These are phyloP conservation scores for Microdochium nivale DNA, from an alignment of 2,329 filamentous ascomycete species.

Conservation along the genomic window DNA sequence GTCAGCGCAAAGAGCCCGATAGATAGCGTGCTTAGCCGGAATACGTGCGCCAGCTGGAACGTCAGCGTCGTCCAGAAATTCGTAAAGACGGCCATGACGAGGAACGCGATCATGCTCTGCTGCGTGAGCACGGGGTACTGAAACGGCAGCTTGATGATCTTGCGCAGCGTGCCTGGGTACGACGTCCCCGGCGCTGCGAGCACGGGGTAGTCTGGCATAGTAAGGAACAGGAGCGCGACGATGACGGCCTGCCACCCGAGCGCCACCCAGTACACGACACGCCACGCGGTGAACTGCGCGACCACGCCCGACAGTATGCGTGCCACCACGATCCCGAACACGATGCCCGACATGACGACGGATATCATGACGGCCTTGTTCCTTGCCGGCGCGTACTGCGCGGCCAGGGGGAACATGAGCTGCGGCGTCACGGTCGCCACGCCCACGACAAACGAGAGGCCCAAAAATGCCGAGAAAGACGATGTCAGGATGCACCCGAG, in stretches of 20 bases:
- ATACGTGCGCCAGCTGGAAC: slow-evolving; percentile 16
- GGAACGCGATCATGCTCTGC: slow-evolving; percentile 57
- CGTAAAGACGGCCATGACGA: slow-evolving; percentile 42
- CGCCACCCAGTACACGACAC: slow-evolving; percentile 70
- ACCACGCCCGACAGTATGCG: slow-evolving; percentile 69
- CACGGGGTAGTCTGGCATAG: slow-evolving; percentile 74
- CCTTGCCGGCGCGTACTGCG: slow-evolving; percentile 64
- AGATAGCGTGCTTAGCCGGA: slow-evolving; percentile 14
- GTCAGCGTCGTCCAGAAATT: slow-evolving; percentile 39
- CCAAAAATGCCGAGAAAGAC: slow-evolving; percentile 55
- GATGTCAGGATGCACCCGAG: slow-evolving; percentile 63
- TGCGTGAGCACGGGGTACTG: slow-evolving; percentile 63
- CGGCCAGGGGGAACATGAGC: slow-evolving; percentile 72
- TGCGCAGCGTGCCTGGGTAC: slow-evolving; percentile 57
- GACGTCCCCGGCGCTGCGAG: slow-evolving; percentile 57
- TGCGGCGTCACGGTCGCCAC: slow-evolving; percentile 74
- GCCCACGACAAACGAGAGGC: slow-evolving; percentile 64
- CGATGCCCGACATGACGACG: slow-evolving; percentile 66
- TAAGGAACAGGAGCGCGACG: slow-evolving; percentile 55
- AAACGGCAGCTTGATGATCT: slow-evolving; percentile 54
- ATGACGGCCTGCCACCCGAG: slow-evolving; percentile 64
- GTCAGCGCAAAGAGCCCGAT: slow-evolving; percentile 19
- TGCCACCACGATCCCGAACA: slow-evolving; percentile 68
- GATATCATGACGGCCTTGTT: slow-evolving; percentile 62
- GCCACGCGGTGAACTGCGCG: slow-evolving; percentile 65